phyloP scores from a whole-genome alignment of 1,284 basidiomycete genomes.

The Xerocomus nothofagi region DNA sequence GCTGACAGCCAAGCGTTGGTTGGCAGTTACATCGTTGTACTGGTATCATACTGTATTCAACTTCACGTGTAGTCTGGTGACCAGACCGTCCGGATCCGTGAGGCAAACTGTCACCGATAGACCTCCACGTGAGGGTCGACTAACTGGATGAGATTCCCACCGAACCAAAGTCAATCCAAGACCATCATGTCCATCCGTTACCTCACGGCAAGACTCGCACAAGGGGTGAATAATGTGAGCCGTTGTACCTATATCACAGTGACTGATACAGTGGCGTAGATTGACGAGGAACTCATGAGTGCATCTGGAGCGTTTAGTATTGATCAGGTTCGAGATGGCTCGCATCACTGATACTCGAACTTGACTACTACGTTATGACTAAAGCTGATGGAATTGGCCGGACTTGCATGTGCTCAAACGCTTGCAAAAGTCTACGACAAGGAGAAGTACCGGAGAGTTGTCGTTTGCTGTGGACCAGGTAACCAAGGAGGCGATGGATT shows the following conservation, averaged over 20 bases:
- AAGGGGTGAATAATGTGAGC: conserved; percentile 59
- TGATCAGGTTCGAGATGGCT: conserved; percentile 64
- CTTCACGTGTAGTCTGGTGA: no score
- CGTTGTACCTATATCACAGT: background rate
- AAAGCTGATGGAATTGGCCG: conserved; percentile 98
- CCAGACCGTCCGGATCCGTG: no score
- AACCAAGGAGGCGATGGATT: conserved; percentile 98
- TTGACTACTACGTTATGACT: conserved; percentile 5
- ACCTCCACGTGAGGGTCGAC: background rate
- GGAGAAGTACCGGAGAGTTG: conserved; percentile 66
- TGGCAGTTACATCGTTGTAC: conserved; percentile 12
- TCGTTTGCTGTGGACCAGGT: conserved; percentile 95
- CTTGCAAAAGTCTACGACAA: conserved; percentile 76
- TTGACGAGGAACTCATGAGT: conserved; percentile 92
- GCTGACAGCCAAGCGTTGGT: background rate
- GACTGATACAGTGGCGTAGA: conserved; percentile 45
- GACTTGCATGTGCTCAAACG: conserved; percentile 91
- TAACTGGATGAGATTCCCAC: background rate
- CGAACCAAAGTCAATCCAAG: conserved; percentile 1
- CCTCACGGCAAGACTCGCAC: conserved; percentile 76
- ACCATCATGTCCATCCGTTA: conserved; percentile 67
- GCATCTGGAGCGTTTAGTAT: conserved; percentile 83
- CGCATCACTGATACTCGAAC: background rate
- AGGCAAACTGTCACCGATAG: no score
- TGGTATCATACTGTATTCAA: conserved; percentile 5